These are phyloP conservation scores for Candida schatavii DNA, from an alignment of 805 yeast species.

Conservation along the genomic window DNA sequence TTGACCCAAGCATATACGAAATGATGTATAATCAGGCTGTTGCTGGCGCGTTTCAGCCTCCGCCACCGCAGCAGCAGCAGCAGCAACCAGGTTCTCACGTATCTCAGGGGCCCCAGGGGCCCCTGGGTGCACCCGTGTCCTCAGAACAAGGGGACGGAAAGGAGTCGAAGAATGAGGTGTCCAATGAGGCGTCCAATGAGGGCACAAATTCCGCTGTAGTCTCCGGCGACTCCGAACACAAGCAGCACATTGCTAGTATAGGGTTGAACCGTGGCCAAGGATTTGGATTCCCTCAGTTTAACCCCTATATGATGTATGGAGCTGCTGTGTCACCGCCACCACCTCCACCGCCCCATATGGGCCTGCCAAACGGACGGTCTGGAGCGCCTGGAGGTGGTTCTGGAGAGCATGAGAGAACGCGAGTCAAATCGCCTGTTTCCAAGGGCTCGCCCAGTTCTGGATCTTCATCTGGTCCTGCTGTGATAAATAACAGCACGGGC, in stretches of 20 bases:
- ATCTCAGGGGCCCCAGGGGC: too few species aligned
- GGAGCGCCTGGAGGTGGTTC: background rate
- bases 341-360: slow-evolving; percentile 12
- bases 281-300: slow-evolving; percentile 48
- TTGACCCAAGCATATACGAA: slow-evolving; percentile 33
- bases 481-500: background rate
- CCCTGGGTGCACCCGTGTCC: too few species aligned
- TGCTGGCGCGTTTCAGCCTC: background rate
- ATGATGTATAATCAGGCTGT: background rate
- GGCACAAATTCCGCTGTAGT: too few species aligned
- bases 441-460: slow-evolving; percentile 5
- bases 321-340: slow-evolving; percentile 18
- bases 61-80: slow-evolving; percentile 4
- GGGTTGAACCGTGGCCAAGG: slow-evolving; percentile 37
- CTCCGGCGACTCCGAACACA: background rate
- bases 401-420: background rate
- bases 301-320: slow-evolving; percentile 41
- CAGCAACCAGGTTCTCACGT: too few species aligned
- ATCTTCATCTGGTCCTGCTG: slow-evolving; percentile 5
- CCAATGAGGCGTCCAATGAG: background rate
- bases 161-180: background rate
- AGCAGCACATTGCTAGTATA: slow-evolving; percentile 17
- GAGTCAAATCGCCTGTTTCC: slow-evolving; percentile 7
- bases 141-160: background rate
- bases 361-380: slow-evolving; percentile 1